These are phyloP conservation scores for Macroventuria anomochaeta DNA, from an alignment of 2,329 filamentous ascomycete species.

Conservation along the genomic window DNA sequence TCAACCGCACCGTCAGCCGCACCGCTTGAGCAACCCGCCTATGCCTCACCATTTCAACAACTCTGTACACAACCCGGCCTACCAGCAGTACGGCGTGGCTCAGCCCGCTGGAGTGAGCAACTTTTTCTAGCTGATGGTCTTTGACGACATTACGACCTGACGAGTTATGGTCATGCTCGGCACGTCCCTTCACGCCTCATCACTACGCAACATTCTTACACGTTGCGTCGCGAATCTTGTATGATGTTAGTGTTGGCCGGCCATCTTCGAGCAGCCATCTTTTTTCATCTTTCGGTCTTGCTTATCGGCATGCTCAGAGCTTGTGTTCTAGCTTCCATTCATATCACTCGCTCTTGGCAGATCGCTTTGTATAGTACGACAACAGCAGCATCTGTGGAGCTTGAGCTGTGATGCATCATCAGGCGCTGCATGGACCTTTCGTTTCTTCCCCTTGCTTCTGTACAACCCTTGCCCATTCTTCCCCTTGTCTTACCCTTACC, in stretches of 20 bases:
- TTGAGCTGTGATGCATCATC: slow-evolving; percentile 38
- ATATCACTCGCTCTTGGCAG: slow-evolving; percentile 26
- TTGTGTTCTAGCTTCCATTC: slow-evolving; percentile 23
- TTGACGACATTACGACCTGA: slow-evolving; percentile 58
- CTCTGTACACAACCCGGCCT: slow-evolving; percentile 49
- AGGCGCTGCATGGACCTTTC: slow-evolving; percentile 32
- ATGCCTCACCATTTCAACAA: slow-evolving; percentile 47
- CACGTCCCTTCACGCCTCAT: slow-evolving; percentile 25
- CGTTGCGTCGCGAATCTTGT: slow-evolving; percentile 26
- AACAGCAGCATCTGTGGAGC: slow-evolving; percentile 44
- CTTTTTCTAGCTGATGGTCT: slow-evolving; percentile 49
- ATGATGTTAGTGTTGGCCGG: slow-evolving; percentile 34
- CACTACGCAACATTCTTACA: slow-evolving; percentile 29
- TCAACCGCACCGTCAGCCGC: slow-evolving; percentile 44
- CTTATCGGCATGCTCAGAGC: slow-evolving; percentile 22
- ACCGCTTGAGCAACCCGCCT: slow-evolving; percentile 48
- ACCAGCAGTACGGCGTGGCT: slow-evolving; percentile 47
- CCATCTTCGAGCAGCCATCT: slow-evolving; percentile 31
- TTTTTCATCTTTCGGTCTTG: slow-evolving; percentile 38
- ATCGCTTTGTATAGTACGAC: slow-evolving; percentile 47
- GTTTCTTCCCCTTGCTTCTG: slow-evolving; percentile 11
- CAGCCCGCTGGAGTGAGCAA: slow-evolving; percentile 53
- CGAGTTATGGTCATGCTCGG: slow-evolving; percentile 53
- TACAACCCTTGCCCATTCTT: slow-evolving; percentile 18
- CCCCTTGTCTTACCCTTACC: slow-evolving; percentile 20